Evolutionary conservation across 208 protist genomes (phyloP).

Genomic region (Herpetomonas muscarum): DNA sequence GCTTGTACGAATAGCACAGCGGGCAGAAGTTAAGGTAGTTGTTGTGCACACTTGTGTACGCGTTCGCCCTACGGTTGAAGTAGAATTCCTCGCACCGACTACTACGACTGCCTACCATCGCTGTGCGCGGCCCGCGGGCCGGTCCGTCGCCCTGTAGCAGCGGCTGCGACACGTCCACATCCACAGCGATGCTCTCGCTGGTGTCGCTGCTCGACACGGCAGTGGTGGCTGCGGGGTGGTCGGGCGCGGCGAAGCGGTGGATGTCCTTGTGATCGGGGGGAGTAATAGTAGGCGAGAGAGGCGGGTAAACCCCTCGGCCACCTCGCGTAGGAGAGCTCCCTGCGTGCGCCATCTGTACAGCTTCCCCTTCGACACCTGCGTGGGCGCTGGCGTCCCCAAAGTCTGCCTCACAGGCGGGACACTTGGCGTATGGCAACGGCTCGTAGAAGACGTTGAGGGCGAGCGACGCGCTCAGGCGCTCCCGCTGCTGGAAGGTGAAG

Average conservation of each 20-base stretch:
- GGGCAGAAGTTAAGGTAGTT: slow-evolving; percentile 70
- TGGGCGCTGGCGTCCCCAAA: neutral
- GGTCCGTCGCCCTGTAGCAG: neutral
- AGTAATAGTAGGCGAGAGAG: neutral
- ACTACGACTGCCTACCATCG: neutral
- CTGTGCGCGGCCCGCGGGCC: neutral
- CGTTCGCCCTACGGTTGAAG: slow-evolving; percentile 49
- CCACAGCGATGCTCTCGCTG: neutral
- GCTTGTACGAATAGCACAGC: slow-evolving; percentile 82
- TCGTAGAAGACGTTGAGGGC: slow-evolving; percentile 65
- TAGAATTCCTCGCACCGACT: slow-evolving; percentile 42
- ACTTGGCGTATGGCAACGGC: slow-evolving; percentile 21
- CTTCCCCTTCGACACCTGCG: neutral
- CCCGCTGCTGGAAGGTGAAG: slow-evolving; percentile 55
- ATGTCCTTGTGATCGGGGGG: neutral
- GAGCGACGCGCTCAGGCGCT: slow-evolving; percentile 60
- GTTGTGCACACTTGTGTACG: slow-evolving; percentile 61
- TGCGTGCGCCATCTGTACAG: neutral
- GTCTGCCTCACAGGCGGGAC: neutral
- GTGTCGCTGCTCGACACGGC: no score
- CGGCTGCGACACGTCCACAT: neutral
- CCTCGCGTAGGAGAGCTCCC: neutral
- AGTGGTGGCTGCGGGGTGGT: neutral
- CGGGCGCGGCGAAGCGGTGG: slow-evolving; percentile 5
- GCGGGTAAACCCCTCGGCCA: slow-evolving; percentile 13